Base-by-base conservation (phyloP, 2,329 filamentous ascomycete species). In the Microdochium nivale region DNA sequence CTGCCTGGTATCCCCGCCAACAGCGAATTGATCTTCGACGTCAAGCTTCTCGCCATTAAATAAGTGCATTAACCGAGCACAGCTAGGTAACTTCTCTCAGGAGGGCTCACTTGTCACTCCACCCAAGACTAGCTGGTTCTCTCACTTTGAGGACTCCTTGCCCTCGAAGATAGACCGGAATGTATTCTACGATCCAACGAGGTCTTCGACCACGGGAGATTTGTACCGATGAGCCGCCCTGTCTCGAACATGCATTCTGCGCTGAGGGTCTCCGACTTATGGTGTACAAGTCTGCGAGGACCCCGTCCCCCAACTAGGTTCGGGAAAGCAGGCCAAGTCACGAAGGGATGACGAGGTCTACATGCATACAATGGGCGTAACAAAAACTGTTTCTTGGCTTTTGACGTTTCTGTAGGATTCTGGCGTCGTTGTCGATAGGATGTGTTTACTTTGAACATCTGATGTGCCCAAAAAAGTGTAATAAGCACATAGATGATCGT, bases 21-120 rank as follows among this genome's bases (percentile, higher is more conserved):
- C 81, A 92, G 90, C 69, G 89, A 86, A 60, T 75, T 99, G 69
- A 81, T 87, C 67, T 99, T 99, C 70, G 95, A 99, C 69, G 79
- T 94, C 63, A 94, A 92, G 79, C 77, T 91, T 51, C 74, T 92
- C 51, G 84, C 87, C 71, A 88, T 90, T 72, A 90, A 90, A 78
- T 91, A 84, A 77, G 71, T 53, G 40, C 16, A 7, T 19, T 13
- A 40, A 16, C 7, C 35, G 35, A 40, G 14, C 35, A 40, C 27
- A 5, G 27, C 11, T 30, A 11, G 27, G 35, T 14, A 40, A 8
- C 19, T 40, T 16, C 16, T 5, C 35, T 8, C 35, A 40, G 35
- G 16, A 14, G 13, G 14, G 11, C 33, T 33, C 8, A 33, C 14
- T 9, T 37, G n/a, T 19, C 33, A 37, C 33, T 9, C 8, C n/a